Conservation (phyloP, 352 stramenopile species). For the Globisporangium cederbergense region DNA sequence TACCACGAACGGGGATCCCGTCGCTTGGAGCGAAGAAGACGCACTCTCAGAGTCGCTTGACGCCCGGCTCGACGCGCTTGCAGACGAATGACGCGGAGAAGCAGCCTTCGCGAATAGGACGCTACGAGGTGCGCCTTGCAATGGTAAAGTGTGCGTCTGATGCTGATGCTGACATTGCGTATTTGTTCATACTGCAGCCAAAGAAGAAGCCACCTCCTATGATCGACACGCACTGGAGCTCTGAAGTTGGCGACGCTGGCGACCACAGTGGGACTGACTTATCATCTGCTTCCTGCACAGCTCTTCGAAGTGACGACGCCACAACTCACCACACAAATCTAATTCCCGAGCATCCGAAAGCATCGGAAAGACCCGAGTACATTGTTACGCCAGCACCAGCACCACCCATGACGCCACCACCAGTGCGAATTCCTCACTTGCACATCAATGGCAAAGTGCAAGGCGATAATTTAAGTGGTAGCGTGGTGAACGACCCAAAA, state of each 20-base stretch:
- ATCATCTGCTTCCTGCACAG: not conserved
- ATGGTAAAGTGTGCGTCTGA: not conserved
- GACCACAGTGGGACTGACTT: not conserved
- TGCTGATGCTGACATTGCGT: not conserved
- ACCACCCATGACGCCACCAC: not conserved
- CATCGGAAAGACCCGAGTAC: not conserved
- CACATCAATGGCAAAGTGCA: not conserved
- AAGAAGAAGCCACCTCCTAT: slow-evolving; percentile 13
- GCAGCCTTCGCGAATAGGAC: slow-evolving; percentile 7
- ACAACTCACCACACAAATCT: not conserved
- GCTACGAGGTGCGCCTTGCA: slow-evolving; percentile 9
- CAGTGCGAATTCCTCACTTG: not conserved
- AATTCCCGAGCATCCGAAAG: not conserved
- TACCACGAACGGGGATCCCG: slow-evolving; percentile 6
- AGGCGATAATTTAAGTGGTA: not conserved
- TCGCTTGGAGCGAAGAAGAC: not conserved
- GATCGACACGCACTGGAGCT: slow-evolving; percentile 13
- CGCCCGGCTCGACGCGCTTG: not conserved
- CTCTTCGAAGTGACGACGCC: not conserved
- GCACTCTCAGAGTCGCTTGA: not conserved
- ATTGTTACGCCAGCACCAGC: not conserved
- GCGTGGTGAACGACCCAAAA: slow-evolving; percentile 14
- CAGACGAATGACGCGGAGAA: not conserved
- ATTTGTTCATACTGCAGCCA: not conserved
- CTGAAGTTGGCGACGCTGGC: not conserved